phyloP scores from a whole-genome alignment of 805 yeast genomes.

The Ogataea allantospora region DNA sequence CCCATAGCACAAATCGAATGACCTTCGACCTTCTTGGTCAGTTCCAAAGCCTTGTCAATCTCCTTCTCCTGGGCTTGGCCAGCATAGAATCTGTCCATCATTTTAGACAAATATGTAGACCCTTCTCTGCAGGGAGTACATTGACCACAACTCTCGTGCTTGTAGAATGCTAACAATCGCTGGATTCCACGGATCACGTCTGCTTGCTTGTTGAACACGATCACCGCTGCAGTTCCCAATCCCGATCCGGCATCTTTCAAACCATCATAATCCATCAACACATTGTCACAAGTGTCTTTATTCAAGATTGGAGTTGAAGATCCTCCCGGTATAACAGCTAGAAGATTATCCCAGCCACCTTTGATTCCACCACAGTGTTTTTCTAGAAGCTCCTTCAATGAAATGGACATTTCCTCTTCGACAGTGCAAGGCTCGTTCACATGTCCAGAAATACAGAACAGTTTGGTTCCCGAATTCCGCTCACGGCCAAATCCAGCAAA shows the following conservation, averaged over 20 bases:
- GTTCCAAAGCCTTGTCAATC: slow-evolving; percentile 81
- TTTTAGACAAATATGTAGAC: slow-evolving; percentile 77
- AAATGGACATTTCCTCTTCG: slow-evolving; percentile 92
- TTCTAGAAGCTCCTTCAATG: slow-evolving; percentile 77
- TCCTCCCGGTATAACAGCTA: slow-evolving; percentile 89
- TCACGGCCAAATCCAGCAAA: slow-evolving; percentile 81
- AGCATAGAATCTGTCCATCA: slow-evolving; percentile 76
- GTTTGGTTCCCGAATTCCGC: slow-evolving; percentile 79
- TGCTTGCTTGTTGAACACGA: slow-evolving; percentile 84
- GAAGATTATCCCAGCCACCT: slow-evolving; percentile 91
- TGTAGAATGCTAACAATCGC: slow-evolving; percentile 78
- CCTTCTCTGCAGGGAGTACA: slow-evolving; percentile 96
- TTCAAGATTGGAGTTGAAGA: slow-evolving; percentile 83
- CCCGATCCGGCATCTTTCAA: slow-evolving; percentile 83
- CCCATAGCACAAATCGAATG: slow-evolving; percentile 92
- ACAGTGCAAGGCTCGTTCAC: slow-evolving; percentile 92
- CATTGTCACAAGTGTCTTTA: slow-evolving; percentile 60
- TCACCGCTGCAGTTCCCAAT: slow-evolving; percentile 90
- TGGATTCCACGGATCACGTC: slow-evolving; percentile 85
- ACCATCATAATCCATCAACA: slow-evolving; percentile 86
- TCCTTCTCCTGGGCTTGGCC: slow-evolving; percentile 83
- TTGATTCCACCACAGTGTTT: slow-evolving; percentile 88
- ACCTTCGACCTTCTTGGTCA: slow-evolving; percentile 84
- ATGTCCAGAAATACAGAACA: slow-evolving; percentile 85
- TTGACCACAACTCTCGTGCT: slow-evolving; percentile 93